Evolutionary conservation across 2,329 filamentous ascomycete species (phyloP).

Genomic region (Ophidiomyces ophidiicola): DNA sequence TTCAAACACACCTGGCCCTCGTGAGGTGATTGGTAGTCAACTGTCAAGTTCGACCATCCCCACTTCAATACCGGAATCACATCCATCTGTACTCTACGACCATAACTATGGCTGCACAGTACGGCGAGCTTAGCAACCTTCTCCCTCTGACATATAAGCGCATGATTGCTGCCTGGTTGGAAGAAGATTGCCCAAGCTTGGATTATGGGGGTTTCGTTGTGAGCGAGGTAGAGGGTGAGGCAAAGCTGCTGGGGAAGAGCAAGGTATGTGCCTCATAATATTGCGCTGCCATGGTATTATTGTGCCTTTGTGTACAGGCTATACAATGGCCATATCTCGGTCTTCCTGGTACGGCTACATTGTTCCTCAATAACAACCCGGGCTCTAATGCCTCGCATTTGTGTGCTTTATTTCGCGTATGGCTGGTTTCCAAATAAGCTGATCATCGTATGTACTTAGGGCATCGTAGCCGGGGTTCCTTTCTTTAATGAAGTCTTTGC

Average conservation of each 20-base stretch:
- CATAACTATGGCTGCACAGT: constrained; percentile 40
- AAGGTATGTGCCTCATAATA: constrained; percentile 27
- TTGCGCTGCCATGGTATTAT: not conserved
- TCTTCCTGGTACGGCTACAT: too few relatives aligned
- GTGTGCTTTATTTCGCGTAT: too few relatives aligned
- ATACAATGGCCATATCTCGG: too few relatives aligned
- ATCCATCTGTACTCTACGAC: not conserved
- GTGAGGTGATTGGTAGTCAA: too few relatives aligned
- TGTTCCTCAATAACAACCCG: too few relatives aligned
- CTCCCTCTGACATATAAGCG: constrained; percentile 77
- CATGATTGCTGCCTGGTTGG: constrained; percentile 70
- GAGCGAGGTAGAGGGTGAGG: constrained; percentile 42
- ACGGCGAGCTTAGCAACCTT: constrained; percentile 56
- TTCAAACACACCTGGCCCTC: too few relatives aligned
- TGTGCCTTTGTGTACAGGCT: too few relatives aligned
- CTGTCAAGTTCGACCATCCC: not conserved
- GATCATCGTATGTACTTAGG: constrained; percentile 32
- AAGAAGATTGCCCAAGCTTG: constrained; percentile 91
- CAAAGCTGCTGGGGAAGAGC: constrained; percentile 46
- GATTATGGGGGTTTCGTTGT: constrained; percentile 98
- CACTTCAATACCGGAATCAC: too few relatives aligned
- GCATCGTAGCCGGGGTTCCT: constrained; percentile 78
- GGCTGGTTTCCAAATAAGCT: not conserved
- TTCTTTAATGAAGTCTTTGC: constrained; percentile 91
- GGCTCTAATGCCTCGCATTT: too few relatives aligned